Evolutionary conservation across 306 rosid species (phyloP).

Genomic region (Urtica urens): DNA sequence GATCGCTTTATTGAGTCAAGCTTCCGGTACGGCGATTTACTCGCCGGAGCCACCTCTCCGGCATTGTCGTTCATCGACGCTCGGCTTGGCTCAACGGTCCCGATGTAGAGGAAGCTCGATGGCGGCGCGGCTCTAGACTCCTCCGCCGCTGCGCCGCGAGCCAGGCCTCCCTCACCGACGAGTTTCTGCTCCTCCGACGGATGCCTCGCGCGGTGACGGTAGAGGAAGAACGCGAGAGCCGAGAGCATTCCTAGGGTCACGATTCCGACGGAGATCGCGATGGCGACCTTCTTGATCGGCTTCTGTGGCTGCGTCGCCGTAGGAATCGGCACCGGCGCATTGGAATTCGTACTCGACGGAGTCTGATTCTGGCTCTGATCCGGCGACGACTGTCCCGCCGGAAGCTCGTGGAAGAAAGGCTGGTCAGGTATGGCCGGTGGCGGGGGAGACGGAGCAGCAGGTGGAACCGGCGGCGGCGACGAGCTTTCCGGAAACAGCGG

Average conservation of each 20-base stretch:
- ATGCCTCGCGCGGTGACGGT: constrained; percentile 65
- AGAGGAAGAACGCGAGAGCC: constrained; percentile 71
- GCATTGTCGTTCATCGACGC: constrained; percentile 11
- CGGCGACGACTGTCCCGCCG: constrained; percentile 25
- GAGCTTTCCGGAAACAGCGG: constrained; percentile 63
- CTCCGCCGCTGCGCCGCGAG: constrained; percentile 22
- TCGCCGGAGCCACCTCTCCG: constrained; percentile 12
- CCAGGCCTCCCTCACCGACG: constrained; percentile 17
- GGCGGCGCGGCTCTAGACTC: constrained; percentile 47
- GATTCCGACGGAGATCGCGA: constrained; percentile 76
- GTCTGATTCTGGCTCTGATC: constrained; percentile 31
- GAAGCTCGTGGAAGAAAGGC: constrained; percentile 70
- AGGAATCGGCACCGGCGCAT: constrained; percentile 44
- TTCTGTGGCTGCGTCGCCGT: constrained; percentile 57
- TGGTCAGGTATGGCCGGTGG: constrained; percentile 27
- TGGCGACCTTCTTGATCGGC: constrained; percentile 63
- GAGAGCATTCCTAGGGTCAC: constrained; percentile 93
- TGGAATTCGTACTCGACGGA: constrained; percentile 19
- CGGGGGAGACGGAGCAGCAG: constrained; percentile 16
- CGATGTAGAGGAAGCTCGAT: constrained; percentile 72
- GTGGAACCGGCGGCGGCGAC: constrained; percentile 43
- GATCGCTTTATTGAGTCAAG: constrained; percentile 63
- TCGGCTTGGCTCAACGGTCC: constrained; percentile 69
- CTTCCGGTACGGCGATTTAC: constrained; percentile 58
- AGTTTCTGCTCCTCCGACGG: constrained; percentile 55